Conservation (phyloP, 495 filamentous ascomycete genomes). For the Aspergillus panamensis region DNA sequence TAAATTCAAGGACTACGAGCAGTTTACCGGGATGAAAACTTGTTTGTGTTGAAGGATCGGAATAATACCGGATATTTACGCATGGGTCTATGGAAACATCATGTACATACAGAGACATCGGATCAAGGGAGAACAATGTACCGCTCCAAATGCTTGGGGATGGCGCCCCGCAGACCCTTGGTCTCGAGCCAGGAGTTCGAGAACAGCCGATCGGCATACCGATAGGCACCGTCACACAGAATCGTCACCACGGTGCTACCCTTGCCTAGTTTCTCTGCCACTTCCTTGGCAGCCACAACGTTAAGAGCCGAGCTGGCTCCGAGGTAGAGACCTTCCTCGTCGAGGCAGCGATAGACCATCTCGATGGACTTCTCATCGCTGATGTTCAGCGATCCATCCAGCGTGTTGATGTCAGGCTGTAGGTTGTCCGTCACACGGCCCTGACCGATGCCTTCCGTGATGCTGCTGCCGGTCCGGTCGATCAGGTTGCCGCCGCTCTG, state of each 20-base stretch:
- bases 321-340: constrained; percentile 96
- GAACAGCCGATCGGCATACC: constrained; percentile 93
- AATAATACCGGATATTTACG: not conserved
- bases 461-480: constrained; percentile 81
- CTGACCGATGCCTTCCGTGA: constrained; percentile 97
- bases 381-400: constrained; percentile 86
- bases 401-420: constrained; percentile 71
- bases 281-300: constrained; percentile 91
- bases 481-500: constrained; percentile 74
- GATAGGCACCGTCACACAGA: constrained; percentile 90
- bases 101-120: constrained; percentile 1
- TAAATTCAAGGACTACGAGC: no score
- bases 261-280: constrained; percentile 83
- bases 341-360: constrained; percentile 96
- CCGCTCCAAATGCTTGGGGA: constrained; percentile 81
- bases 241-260: constrained; percentile 92
- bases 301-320: constrained; percentile 91
- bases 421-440: constrained; percentile 95
- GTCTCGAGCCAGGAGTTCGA: constrained; percentile 80
- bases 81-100: constrained; percentile 3
- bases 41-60: no score
- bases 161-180: constrained; percentile 77
- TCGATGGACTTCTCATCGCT: constrained; percentile 90
- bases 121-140: constrained; percentile 76
- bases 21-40: no score